Evolutionary conservation across 2,329 filamentous ascomycete species (phyloP), one percentile per base, ranked within the genome.

Genomic region (Trichothecium roseum): DNA sequence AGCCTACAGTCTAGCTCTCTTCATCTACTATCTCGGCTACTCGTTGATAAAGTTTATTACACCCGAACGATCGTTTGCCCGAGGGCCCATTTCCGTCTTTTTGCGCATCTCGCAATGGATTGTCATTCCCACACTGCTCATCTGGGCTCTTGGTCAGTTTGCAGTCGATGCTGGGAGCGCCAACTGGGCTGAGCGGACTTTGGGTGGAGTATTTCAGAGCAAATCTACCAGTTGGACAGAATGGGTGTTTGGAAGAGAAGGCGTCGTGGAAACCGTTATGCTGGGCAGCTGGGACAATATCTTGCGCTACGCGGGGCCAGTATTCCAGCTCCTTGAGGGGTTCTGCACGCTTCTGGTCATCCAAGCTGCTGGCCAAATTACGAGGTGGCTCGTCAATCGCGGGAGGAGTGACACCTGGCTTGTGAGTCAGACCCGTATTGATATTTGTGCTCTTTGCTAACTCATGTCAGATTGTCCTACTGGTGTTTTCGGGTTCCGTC

Each of bases 291-390:
- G 91, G 91, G 87, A 95, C 55, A 87, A 81, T 54, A 65, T 85
- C 34, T 62, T 98, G 59, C 74, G 81, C 52, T 96, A 93, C 66
- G 94, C 88, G 24, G 93, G 85, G 4, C 91, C 91, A 0, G 73
- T 94, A 35, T 98, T 96, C 64, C 91, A 98, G 62, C 68, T 98
- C 8, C 76, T 84, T 35, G 91, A 98, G 59, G 91, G 91, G 6
- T 98, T 98, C 63, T 96, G 91, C 67, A 96, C 86, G 52, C 64
- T 98, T 48, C 65, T 96, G 38, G 88, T 96, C 44, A 96, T 98
- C 39, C 91, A 98, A 60, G 86, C 88, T 14, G 81, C 84, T 12
- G 91, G 91, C 1, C 89, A 95, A 57, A 87, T 96, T 45, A 94
- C 91, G 15, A 75, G 85, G 57, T 96, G 87, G 81, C 73, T 96